These are phyloP conservation scores for Hyaloscypha bicolor DNA, from an alignment of 495 filamentous ascomycete species.

Conservation along the genomic window DNA sequence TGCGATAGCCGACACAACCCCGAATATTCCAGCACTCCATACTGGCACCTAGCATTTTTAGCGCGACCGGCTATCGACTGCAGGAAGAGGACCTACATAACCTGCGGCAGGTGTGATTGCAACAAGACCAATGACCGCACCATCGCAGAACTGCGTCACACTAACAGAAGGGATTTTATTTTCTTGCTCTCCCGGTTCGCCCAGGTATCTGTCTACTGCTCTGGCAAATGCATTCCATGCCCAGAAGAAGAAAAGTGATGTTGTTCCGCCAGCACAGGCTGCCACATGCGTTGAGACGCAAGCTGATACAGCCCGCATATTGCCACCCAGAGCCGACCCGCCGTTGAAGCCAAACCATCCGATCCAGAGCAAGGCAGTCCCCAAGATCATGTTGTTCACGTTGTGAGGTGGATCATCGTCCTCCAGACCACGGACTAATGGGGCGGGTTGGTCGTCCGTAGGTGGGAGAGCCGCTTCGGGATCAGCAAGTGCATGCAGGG, in stretches of 20 bases:
- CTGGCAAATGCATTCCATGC: constrained; percentile 30
- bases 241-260: constrained; percentile 16
- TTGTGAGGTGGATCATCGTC: not conserved
- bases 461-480: not conserved
- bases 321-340: constrained; percentile 52
- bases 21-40: constrained; percentile 7
- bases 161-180: constrained; percentile 40
- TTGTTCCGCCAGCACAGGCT: constrained; percentile 48
- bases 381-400: constrained; percentile 2
- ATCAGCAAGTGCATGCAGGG: not conserved
- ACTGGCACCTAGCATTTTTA: not conserved
- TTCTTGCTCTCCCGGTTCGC: not conserved
- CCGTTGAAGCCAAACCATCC: constrained; percentile 18
- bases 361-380: constrained; percentile 5
- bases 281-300: constrained; percentile 56
- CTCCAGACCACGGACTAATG: not conserved
- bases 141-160: constrained; percentile 50
- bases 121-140: constrained; percentile 56
- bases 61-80: not conserved
- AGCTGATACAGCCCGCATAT: constrained; percentile 53
- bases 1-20: constrained; percentile 2
- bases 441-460: not conserved
- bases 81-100: constrained; percentile 31
- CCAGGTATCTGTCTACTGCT: not conserved
- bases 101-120: constrained; percentile 59